Evolutionary conservation across 2,329 filamentous ascomycete genomes (phyloP), one percentile per base, ranked within the genome.

Genomic region (Epichloe uncinata): DNA sequence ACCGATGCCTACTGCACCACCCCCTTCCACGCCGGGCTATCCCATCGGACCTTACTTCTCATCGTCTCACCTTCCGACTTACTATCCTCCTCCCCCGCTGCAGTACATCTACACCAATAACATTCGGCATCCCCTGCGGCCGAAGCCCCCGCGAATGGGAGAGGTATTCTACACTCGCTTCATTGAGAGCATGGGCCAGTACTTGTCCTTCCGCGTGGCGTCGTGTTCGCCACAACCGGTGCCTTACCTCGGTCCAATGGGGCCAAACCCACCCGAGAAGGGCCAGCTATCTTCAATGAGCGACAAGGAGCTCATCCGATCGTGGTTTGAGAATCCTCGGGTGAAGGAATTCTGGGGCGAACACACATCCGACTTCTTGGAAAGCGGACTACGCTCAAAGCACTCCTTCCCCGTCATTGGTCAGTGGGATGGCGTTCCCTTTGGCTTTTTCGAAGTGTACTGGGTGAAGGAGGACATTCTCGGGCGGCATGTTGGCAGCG

Each of bases 371-470:
- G 51, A 76, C 2, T 94, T 95, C 53, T 71, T 98, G 3, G 70
- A 75, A 18, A 71, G 69, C 2, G 81, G 77, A 0, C 69, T 97
- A 11, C 73, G 73, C 12, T 81, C 75, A 18, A 73, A 75, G 16
- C 85, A 96, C 66, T 88, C 83, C 8, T 95, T 97, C 65, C 93
- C 93, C 0, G 88, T 84, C 0, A 91, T 97, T 53, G 93, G 87
- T 1, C 83, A 89, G 63, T 98, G 91, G 87, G 88, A 97, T 58
- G 90, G 88, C 11, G 84, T 91, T 53, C 91, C 91, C 0, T 98
- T 97, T 68, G 93, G 89, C 0, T 98, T 94, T 64, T 96, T 98
- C 63, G 93, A 98, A 70, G 77, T 98, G 35, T 98, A 98, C 69
- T 98, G 93, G 91, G 88, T 93, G 3, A 95, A 95, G 61, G 93